Base-by-base conservation (phyloP, 2,329 filamentous ascomycete genomes). In the Colletotrichum australisinense region DNA sequence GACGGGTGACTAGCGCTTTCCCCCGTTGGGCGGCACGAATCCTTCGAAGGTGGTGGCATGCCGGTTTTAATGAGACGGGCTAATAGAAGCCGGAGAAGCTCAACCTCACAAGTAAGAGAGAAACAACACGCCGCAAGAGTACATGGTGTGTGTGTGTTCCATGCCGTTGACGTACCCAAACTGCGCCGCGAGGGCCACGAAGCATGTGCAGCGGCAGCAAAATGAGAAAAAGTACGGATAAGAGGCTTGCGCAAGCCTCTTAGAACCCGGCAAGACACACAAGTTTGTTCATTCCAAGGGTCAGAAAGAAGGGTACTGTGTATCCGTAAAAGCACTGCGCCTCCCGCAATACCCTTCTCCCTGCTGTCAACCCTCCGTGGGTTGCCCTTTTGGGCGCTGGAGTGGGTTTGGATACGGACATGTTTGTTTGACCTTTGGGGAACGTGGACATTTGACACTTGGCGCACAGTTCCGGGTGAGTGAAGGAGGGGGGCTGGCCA, bases 161-260 rank as follows among this genome's bases (percentile, higher is more conserved):
- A 60, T 46, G 8, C 38, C 24, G 4, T 53, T 28, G 14, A 16
- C 42, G 60, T 22, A 35, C 22, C 26, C 11, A 52, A 5, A 52
- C 16, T 42, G 38, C 38, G 38, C 38, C 38, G 38, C 38, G 3
- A 35, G 19, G 8, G 42, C 42, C 28, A 38, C 28, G 42, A 35
- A 52, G 60, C 19, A 55, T 11, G 42, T 49, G 8, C 42, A 49
- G 42, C 42, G 8, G 42, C 42, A 53, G 56, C 42, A 46, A 35
- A n/a, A 35, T 7, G 64, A 14, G 19, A 30, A 24, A 58, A 32
- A 30, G 59, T 22, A 62, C 26, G 63, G 35, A 26, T 58, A 42
- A 69, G 57, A 49, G 35, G 65, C 58, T 72, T 66, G 69, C 65
- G 66, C 58, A 72, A 42, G 52, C 32, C 42, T 49, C 38, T 42